Conservation (phyloP, 495 filamentous ascomycete genomes). For the Penicillium taxi region DNA sequence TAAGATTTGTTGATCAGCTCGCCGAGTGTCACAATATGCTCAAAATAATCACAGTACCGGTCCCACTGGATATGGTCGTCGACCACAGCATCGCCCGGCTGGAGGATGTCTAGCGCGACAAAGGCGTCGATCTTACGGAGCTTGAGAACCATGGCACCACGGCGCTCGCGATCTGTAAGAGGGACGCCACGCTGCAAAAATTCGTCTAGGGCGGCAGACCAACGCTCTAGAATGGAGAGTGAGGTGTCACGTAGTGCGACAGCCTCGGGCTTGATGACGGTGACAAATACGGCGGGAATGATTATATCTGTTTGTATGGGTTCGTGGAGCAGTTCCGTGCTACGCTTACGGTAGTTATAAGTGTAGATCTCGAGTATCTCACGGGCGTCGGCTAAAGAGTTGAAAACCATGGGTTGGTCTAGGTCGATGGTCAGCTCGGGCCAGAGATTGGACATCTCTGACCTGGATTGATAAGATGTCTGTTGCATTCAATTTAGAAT, state of each 20-base stretch:
- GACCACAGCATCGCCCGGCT: background rate
- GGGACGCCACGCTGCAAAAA: slow-evolving; percentile 10
- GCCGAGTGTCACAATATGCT: slow-evolving; percentile 20
- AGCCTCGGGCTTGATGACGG: background rate
- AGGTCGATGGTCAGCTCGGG: slow-evolving; percentile 4
- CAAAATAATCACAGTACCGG: slow-evolving; percentile 12
- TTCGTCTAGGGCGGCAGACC: slow-evolving; percentile 12
- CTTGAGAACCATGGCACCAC: slow-evolving; percentile 12
- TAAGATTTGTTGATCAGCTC: slow-evolving; percentile 9
- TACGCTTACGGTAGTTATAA: slow-evolving; percentile 1
- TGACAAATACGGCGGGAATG: background rate
- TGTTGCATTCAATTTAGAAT: background rate
- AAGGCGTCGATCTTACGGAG: slow-evolving; percentile 7
- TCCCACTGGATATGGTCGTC: slow-evolving; percentile 10
- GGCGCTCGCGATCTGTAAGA: slow-evolving; percentile 9
- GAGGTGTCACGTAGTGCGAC: slow-evolving; percentile 1
- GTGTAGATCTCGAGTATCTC: slow-evolving; percentile 14
- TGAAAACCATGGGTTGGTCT: slow-evolving; percentile 5
- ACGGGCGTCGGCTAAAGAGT: slow-evolving; percentile 15
- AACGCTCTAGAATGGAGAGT: slow-evolving; percentile 7
- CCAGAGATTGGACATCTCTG: background rate
- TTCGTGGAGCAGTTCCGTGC: background rate
- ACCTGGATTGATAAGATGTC: background rate
- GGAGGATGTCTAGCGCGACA: slow-evolving; percentile 7
- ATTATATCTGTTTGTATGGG: background rate